Evolutionary conservation across 2,329 filamentous ascomycete genomes (phyloP), one percentile per base, ranked within the genome.

Genomic region (Trichoderma asperellum): DNA sequence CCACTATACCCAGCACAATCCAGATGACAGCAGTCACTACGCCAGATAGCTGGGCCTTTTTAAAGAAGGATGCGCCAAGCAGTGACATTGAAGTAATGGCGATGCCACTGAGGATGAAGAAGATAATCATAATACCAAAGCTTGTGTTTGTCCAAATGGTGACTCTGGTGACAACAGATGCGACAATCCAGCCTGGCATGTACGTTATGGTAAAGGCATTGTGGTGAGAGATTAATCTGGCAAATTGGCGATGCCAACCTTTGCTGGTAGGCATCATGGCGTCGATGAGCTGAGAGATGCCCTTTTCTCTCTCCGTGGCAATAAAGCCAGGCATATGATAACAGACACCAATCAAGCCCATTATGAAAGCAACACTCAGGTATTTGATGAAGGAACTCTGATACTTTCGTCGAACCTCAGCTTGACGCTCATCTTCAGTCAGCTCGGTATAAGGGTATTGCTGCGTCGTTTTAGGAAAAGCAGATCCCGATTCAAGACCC

Each of bases 11-110:
- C 1, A 96, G 82, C 6, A 94, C 79, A 47, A 96, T 86, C 37
- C 87, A 90, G 16, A 88, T 79, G 43, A 96, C 89, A 7, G 90
- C 89, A 43, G 91, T 86, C 1, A 89, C 87, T 70, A 95, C 93
- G 21, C 93, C 93, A 58, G 91, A 93, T 4, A 96, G 86, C 77
- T 96, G 93, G 0, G 93, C 89, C 76, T 90, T 93, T 73, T 87
- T 90, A 82, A 96, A 96, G 74, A 96, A 89, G 5, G 90, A 87
- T 0, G 89, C 92, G 16, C 90, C 90, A 29, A 95, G 85, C 67
- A 96, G 88, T 1, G 92, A 91, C 77, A 92, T 90, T 34, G 91
- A 93, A 0, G 90, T 88, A 52, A 95, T 81, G 2, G 92, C 86
- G 10, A 94, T 80, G 7, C 93, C 93, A n/a, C 86, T 83, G 6